These are phyloP conservation scores for Cutaneotrichosporon sp. DNA, from an alignment of 1,284 basidiomycete genomes.

Conservation along the genomic window DNA sequence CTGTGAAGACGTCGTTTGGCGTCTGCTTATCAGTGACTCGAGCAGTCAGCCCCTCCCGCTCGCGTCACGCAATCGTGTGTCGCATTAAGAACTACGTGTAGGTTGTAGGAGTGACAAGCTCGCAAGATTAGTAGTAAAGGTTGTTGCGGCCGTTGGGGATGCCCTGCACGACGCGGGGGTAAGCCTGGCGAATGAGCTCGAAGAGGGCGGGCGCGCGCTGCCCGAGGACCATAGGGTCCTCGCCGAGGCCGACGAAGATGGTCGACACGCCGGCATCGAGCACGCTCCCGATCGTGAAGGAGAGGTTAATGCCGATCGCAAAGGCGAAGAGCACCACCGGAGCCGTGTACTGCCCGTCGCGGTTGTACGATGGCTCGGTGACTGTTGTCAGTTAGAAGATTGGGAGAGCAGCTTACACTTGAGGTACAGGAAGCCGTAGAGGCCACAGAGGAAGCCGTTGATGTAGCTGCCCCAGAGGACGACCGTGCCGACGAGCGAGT, in stretches of 20 bases:
- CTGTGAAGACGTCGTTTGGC: too few relatives aligned
- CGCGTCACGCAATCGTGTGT: background rate
- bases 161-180: conserved; percentile 53
- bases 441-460: conserved; percentile 71
- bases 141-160: conserved; percentile 22
- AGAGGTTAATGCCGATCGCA: conserved; percentile 66
- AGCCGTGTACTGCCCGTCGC: conserved; percentile 71
- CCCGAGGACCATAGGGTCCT: conserved; percentile 71
- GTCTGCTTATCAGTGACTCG: background rate
- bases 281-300: conserved; percentile 39
- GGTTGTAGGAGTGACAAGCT: background rate
- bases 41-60: background rate
- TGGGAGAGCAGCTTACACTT: conserved; percentile 60
- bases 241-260: conserved; percentile 79
- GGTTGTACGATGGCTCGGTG: conserved; percentile 72
- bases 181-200: conserved; percentile 50
- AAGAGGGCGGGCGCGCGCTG: conserved; percentile 69
- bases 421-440: conserved; percentile 81
- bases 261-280: conserved; percentile 68
- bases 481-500: conserved; percentile 73
- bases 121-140: background rate
- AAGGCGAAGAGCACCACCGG: conserved; percentile 77
- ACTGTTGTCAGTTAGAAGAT: conserved; percentile 25
- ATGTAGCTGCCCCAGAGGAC: conserved; percentile 66
- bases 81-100: background rate